Evolutionary conservation across 1,284 basidiomycete species (phyloP), one percentile per base, ranked within the genome.

Genomic region (Schizophyllum amplum): DNA sequence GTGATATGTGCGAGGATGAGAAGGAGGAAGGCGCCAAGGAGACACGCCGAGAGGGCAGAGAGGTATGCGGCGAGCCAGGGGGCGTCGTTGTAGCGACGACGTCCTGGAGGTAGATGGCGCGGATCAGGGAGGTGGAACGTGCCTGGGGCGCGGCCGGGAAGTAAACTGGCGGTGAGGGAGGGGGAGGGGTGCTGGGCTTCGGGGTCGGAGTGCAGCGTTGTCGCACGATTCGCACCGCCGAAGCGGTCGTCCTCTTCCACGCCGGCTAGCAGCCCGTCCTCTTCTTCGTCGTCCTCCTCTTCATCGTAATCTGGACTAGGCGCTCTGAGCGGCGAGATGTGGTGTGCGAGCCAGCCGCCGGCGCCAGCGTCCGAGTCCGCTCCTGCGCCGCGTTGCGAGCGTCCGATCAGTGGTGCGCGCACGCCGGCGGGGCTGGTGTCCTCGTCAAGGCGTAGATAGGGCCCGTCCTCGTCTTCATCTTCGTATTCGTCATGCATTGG

Each of bases 101-200:
- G 80, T 49, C 76, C 73, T 56, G 81, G 75, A 21, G 82, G 75
- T 42, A 78, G 73, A 61, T 86, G 79, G 51, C 83, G 79, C 24
- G 86, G 87, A 64, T 90, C 86, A 4, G 87, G 88, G 15, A 90
- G 75, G 20, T 81, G 81, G 69, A 90, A 90, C 42, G 83, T 78
- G 66, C 86, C 84, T 22, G 83, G 72, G 25, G 84, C 86, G 59
- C 87, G 86, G 76, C 86, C 74, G 23, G 87, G 89, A 5, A 91
- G 75, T 1, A 91, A 71, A 1, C 87, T 89, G 64, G 88, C 81
- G 4, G 86, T 4, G 78, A 76, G 13, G 77, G 75, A 42, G 77
- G 80, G 24, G 72, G 74, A 42, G 72, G 73, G 55, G 70, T 69
- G 59, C 66, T 42, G 55, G n/a, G 55, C 46, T 49, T n/a, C n/a